A percentile compares a stretch with the other conserved stretches of the same genome.
phyloP scores from a whole-genome alignment of 495 filamentous ascomycete genomes.

The Halenospora varia region DNA sequence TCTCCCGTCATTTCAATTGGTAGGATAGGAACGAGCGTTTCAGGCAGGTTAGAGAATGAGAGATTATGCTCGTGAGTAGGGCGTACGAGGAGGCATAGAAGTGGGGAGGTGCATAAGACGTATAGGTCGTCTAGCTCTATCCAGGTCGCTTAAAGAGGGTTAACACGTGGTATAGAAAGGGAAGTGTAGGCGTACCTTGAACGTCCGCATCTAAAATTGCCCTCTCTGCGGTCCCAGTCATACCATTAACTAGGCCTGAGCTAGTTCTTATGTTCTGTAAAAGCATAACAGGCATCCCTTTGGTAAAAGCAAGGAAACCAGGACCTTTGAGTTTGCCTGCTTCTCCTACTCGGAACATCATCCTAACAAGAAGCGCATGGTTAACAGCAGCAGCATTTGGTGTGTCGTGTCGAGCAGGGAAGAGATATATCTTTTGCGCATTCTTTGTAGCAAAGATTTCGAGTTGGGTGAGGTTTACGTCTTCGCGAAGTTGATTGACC shows the following conservation, averaged over 20 bases:
- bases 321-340: constrained; percentile 8
- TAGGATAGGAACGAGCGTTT: constrained; percentile 3
- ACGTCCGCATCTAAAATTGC: constrained; percentile 11
- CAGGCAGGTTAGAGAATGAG: constrained; percentile 7
- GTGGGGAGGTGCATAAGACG: constrained; percentile 6
- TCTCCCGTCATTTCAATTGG: constrained; percentile 5
- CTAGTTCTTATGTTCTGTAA: constrained; percentile 10
- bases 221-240: constrained; percentile 6
- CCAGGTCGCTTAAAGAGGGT: constrained; percentile 8
- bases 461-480: constrained; percentile 11
- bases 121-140: constrained; percentile 12
- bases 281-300: constrained; percentile 12
- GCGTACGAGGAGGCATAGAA: constrained; percentile 9
- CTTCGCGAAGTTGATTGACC: constrained; percentile 6
- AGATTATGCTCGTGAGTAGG: constrained; percentile 9
- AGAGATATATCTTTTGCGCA: constrained; percentile 15
- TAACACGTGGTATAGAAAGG: not conserved
- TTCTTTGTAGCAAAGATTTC: constrained; percentile 3
- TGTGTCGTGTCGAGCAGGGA: constrained; percentile 7
- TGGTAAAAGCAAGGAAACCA: constrained; percentile 13
- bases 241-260: constrained; percentile 12
- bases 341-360: constrained; percentile 10
- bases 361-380: constrained; percentile 1
- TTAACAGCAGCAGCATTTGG: not conserved
- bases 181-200: not conserved